Evolutionary conservation across 306 rosid species (phyloP).

Genomic region (Acmispon strigosus): DNA sequence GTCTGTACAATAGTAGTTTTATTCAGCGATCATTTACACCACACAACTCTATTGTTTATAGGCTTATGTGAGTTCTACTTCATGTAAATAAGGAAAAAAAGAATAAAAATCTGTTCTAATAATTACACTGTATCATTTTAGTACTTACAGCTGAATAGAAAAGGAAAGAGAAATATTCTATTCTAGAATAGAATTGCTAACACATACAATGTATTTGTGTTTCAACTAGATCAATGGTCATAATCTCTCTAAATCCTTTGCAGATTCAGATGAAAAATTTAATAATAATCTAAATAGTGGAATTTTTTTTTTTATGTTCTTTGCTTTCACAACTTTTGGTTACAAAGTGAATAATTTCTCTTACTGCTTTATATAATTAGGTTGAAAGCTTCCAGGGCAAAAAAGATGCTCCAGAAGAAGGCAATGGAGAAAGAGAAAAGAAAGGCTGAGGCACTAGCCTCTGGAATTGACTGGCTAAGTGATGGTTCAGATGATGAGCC

Average conservation of each 20-base stretch:
- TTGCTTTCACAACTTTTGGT: background rate
- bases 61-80: no score
- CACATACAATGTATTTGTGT: background rate
- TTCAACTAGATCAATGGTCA: background rate
- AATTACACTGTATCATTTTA: no score
- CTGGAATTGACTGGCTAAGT: conserved; percentile 64
- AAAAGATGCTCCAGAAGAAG: conserved; percentile 58
- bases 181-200: no score
- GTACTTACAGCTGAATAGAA: no score
- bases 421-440: conserved; percentile 55
- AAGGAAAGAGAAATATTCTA: no score
- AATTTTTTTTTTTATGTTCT: background rate
- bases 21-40: no score
- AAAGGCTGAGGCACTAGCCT: conserved; percentile 68
- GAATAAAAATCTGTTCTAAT: no score
- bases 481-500: conserved; percentile 77
- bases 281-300: background rate
- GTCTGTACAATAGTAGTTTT: no score
- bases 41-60: no score
- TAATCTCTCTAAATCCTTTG: background rate
- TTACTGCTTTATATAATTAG: conserved; percentile 31
- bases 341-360: background rate
- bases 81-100: no score
- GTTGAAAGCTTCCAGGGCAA: conserved; percentile 76
- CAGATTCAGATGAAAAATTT: background rate